A percentile compares a stretch with the other conserved stretches of the same genome.
These are phyloP conservation scores for Suhomyces ambrosiae DNA, from an alignment of 1,139 yeast genomes.

Conservation along the genomic window DNA sequence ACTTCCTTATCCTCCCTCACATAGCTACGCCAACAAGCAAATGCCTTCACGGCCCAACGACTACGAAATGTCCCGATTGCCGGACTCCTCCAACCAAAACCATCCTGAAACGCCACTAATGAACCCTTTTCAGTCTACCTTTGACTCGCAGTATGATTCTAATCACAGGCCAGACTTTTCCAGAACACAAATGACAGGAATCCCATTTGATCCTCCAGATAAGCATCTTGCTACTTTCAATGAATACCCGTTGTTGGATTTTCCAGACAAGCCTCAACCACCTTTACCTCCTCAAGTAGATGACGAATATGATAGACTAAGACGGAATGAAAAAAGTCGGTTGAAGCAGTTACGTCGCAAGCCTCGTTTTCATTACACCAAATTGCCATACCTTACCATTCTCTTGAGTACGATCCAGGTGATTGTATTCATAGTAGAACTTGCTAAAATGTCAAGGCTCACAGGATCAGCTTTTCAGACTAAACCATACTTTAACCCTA, in stretches of 20 bases:
- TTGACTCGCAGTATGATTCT: constrained; percentile 8
- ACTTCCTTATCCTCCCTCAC: constrained; percentile 9
- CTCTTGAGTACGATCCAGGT: constrained; percentile 54
- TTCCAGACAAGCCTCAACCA: constrained; percentile 11
- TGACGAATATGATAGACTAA: constrained; percentile 6
- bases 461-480: constrained; percentile 75
- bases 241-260: constrained; percentile 8
- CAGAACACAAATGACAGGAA: constrained; percentile 1
- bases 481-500: constrained; percentile 73
- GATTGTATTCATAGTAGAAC: constrained; percentile 67
- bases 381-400: constrained; percentile 50
- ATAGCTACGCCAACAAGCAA: constrained; percentile 3
- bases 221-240: constrained; percentile 6
- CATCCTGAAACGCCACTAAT: constrained; percentile 10
- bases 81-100: constrained; percentile 1
- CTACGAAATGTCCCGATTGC: constrained; percentile 9
- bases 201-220: constrained; percentile 8
- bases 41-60: constrained; percentile 9
- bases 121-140: constrained; percentile 12
- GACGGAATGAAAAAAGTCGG: constrained; percentile 13
- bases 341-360: constrained; percentile 20
- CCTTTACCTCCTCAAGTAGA: constrained; percentile 5
- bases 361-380: constrained; percentile 48
- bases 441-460: constrained; percentile 56
- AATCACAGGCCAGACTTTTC: background rate